A percentile compares a stretch with the other conserved stretches of the same genome.
phyloP scores from a whole-genome alignment of 257 asterid species.

The Solanum pimpinellifolium region DNA sequence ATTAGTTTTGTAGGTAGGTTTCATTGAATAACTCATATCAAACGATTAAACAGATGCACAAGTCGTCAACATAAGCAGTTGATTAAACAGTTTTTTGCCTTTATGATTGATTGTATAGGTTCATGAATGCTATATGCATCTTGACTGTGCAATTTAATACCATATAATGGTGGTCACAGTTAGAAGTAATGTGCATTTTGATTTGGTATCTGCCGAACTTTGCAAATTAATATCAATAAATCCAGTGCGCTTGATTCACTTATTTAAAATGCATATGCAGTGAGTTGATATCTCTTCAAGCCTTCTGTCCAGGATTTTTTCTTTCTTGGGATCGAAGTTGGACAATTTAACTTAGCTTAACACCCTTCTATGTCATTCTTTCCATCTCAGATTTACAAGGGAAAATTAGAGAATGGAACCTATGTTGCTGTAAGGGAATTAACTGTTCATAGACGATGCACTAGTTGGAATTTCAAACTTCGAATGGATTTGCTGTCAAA shows the following conservation, averaged over 20 bases:
- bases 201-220: not conserved
- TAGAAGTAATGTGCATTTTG: not conserved
- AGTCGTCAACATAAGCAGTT: not conserved
- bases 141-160: not conserved
- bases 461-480: slow-evolving; percentile 57
- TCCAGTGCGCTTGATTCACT: not conserved
- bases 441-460: slow-evolving; percentile 32
- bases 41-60: not conserved
- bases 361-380: not conserved
- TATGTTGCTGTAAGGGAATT: slow-evolving; percentile 46
- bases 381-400: slow-evolving; percentile 46
- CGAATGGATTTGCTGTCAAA: slow-evolving; percentile 58
- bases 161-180: not conserved
- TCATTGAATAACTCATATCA: not conserved
- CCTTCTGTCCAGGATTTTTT: not conserved
- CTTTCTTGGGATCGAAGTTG: not conserved
- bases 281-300: not conserved
- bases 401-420: slow-evolving; percentile 37
- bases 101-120: not conserved
- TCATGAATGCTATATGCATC: not conserved
- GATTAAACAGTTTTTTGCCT: not conserved
- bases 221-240: not conserved
- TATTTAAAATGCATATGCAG: not conserved
- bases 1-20: not conserved
- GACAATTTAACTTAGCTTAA: not conserved